These are phyloP conservation scores for Pestalotiopsis sp. DNA, from an alignment of 2,329 filamentous ascomycete genomes.

Conservation along the genomic window DNA sequence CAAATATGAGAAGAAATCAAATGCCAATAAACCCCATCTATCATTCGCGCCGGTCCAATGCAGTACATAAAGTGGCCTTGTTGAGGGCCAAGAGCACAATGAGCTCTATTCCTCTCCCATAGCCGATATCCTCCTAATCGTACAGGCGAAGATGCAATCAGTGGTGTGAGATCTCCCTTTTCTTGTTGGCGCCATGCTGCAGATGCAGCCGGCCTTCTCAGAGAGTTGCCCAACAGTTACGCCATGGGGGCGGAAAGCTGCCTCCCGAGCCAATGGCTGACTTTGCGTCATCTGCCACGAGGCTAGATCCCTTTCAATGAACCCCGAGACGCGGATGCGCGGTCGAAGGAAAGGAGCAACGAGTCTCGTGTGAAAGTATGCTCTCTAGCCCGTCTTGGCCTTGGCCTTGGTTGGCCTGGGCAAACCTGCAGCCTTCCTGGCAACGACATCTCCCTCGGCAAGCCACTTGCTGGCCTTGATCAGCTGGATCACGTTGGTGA, in stretches of 20 bases:
- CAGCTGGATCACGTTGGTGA: slow-evolving; percentile 91
- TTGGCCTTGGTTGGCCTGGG: slow-evolving; percentile 44
- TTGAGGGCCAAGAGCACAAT: neutral
- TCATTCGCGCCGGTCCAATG: neutral
- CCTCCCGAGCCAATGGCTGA: neutral
- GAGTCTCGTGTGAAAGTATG: neutral
- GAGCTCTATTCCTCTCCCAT: neutral
- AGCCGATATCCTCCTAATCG: neutral
- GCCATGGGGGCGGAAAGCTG: neutral
- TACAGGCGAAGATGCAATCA: neutral
- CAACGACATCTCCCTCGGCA: slow-evolving; percentile 81
- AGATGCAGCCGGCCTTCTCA: neutral
- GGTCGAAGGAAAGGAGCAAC: neutral
- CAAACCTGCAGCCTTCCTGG: slow-evolving; percentile 57
- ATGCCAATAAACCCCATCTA: neutral
- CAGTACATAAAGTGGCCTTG: neutral
- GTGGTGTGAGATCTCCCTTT: neutral
- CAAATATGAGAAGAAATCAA: neutral
- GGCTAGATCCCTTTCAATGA: neutral
- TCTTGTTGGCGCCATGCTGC: neutral
- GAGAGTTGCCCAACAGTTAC: neutral
- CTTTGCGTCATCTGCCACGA: neutral
- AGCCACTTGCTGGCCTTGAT: slow-evolving; percentile 91
- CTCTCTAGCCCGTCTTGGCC: slow-evolving; percentile 18
- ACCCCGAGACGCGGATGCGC: neutral